phyloP scores from a whole-genome alignment of 202 grass and related monocot species.

The Zoysia matrella region DNA sequence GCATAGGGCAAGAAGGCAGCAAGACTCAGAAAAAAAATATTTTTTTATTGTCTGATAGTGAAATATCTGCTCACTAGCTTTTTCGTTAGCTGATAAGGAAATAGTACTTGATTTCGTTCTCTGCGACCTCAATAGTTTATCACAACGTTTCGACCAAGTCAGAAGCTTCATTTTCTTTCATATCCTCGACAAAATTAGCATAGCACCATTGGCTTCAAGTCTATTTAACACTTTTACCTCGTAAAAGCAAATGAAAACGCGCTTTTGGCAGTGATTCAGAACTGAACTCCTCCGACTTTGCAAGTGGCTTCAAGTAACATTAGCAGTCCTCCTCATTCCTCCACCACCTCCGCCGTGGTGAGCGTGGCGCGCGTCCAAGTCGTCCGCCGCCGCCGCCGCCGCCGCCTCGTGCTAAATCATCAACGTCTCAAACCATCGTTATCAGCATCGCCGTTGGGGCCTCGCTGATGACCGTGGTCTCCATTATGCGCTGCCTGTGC shows the following conservation, averaged over 20 bases:
- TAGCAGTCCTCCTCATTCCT: neutral
- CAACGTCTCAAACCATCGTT: neutral
- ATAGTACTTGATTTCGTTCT: neutral
- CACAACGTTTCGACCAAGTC: neutral
- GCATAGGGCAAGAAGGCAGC: too few relatives aligned
- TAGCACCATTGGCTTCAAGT: neutral
- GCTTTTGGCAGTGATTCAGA: constrained; percentile 22
- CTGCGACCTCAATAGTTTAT: neutral
- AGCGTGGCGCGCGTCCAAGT: neutral
- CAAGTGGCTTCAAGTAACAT: neutral
- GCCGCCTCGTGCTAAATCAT: neutral
- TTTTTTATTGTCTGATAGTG: too few relatives aligned
- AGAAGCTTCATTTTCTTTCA: neutral
- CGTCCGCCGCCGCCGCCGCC: neutral
- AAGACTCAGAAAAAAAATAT: too few relatives aligned
- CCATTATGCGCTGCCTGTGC: neutral
- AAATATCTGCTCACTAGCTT: too few relatives aligned
- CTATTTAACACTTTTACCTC: neutral
- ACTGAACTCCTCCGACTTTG: neutral
- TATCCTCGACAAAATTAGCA: neutral
- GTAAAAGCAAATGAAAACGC: constrained; percentile 12
- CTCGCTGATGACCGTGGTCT: neutral
- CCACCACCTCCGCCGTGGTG: neutral
- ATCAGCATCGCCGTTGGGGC: neutral
- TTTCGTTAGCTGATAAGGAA: too few relatives aligned